Percentiles rank a stretch among this genome's conserved stretches.
phyloP scores from a whole-genome alignment of 73 alveolate genomes.

The Tetrahymena elliotti region DNA sequence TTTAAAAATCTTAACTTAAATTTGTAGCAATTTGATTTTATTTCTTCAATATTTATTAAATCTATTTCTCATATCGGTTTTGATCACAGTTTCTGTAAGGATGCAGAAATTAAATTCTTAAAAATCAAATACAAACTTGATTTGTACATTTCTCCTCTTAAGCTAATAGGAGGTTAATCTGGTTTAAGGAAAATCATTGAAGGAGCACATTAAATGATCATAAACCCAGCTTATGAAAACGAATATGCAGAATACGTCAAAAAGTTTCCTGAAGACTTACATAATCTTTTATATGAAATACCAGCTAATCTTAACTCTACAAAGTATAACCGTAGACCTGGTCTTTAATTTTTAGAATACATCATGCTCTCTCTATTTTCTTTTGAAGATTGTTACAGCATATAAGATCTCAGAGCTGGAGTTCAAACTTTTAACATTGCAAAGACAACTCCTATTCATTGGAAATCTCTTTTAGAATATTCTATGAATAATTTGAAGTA shows the following conservation, averaged over 20 bases:
- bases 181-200: background rate
- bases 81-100: background rate
- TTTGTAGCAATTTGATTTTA: background rate
- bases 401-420: background rate
- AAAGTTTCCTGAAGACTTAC: background rate
- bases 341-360: background rate
- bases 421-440: background rate
- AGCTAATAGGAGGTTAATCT: background rate
- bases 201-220: background rate
- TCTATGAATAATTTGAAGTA: background rate
- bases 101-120: background rate
- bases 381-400: background rate
- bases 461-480: background rate
- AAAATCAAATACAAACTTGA: background rate
- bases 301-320: background rate
- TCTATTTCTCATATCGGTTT: background rate
- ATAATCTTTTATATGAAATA: background rate
- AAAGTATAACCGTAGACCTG: background rate
- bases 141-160: background rate
- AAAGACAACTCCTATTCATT: background rate
- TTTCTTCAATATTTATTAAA: background rate
- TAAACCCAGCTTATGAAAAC: background rate
- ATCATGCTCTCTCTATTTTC: background rate
- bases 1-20: background rate
- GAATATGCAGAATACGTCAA: background rate